Base-by-base conservation (phyloP, 1,284 basidiomycete genomes). In the Cutaneotrichosporon cyanovorans region DNA sequence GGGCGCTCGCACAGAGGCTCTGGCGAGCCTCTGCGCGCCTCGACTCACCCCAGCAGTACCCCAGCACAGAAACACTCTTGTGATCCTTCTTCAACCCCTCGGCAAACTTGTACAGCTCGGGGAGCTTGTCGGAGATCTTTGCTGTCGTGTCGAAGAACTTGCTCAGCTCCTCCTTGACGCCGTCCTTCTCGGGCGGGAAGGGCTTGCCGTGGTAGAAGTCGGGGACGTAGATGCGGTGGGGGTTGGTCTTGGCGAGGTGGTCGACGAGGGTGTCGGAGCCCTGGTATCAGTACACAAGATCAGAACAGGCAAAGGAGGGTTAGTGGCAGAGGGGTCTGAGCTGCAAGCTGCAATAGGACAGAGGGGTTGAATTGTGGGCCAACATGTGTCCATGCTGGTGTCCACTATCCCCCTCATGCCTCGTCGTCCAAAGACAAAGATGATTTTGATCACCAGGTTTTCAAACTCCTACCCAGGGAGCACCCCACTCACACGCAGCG, bases 21-120 rank as follows among this genome's bases (percentile, higher is more conserved):
- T n/a, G n/a, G n/a, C 31, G 9, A n/a, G n/a, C n/a, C 30, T n/a
- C 35, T 4, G 14, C 15, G 16, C 8, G 23, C 6, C 15, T 12
- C 5, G 3, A 56, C 61, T 32, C 37, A 66, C 64, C 65, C 64
- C 64, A 66, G 54, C 66, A 68, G 44, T 68, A 68, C 1, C 66
- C 66, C 8, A 64, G 47, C 14, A 66, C 54, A 0, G 62, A 61
- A 12, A 66, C 61, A 23, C 48, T 56, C 48, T 57, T 56, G 42
- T 53, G 55, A 8, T 48, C 48, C 21, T 59, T 40, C 33, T 57
- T 40, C 33, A 68, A 44, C 7, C 32, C 42, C 39, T 62, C 50
- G 14, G 53, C 66, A 42, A 68, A 68, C 15, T 56, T 56, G 37
- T 62, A 4, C 3, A 63, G 55, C 45, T 68, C 66, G n/a, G 64